Base-by-base conservation (phyloP, 805 yeast species). In the Ogataea ramenticola region DNA sequence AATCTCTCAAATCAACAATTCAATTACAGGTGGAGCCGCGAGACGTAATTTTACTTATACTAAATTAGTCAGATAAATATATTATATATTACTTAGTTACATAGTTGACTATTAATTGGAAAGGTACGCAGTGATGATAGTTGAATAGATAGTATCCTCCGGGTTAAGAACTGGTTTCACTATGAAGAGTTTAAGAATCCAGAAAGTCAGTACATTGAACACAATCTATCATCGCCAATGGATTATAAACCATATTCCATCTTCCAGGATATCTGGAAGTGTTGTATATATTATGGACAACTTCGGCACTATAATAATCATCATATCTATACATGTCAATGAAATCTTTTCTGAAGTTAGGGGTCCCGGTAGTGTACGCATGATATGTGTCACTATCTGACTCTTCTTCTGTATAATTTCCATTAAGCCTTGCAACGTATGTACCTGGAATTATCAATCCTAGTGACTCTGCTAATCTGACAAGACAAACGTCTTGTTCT, bases 171-270 rank as follows among this genome's bases (percentile, higher is more conserved):
- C n/a, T n/a, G n/a, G n/a, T n/a, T n/a, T n/a, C n/a, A n/a, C n/a
- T n/a, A n/a, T n/a, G n/a, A n/a, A n/a, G 7, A 16, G n/a, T 3
- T 42, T 6, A 36, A 17, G 44, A 15, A 26, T 34, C 43, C 21
- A 30, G 38, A 26, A 36, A 42, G 17, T 35, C 43, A 17, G 38
- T 19, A 16, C 51, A 50, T 14, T 37, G 16, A 6, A 39, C 38
- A 15, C 40, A 41, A n/a, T 43, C 38, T 21, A 24, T 29, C 21
- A 29, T 20, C 17, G 16, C 32, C 2, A 30, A 15, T 2, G 34
- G 20, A 11, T 21, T 35, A 43, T 56, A 56, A 6, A 46, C 15
- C 24, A 56, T 40, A 39, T 53, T 56, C 61, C 61, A 57, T 26
- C 56, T 44, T 3, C 60, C 61, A 1, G 49, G 48, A 24, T 39